Evolutionary conservation across 1,139 yeast genomes (phyloP).

Genomic region (Pichia sp.): DNA sequence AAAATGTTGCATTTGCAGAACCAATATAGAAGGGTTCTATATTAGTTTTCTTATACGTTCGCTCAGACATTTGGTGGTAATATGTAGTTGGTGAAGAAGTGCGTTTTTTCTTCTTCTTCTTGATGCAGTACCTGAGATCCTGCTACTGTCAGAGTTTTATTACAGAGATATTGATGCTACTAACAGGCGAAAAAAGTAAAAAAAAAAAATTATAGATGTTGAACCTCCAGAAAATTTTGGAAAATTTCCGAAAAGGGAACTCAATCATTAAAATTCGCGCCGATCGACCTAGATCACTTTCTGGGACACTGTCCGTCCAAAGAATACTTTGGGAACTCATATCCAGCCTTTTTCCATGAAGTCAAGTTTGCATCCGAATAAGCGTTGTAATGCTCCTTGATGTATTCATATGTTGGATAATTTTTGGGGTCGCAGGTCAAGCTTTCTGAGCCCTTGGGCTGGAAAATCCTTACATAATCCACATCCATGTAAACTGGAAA

Average conservation of each 20-base stretch:
- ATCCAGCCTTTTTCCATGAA: slow-evolving; percentile 36
- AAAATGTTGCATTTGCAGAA: slow-evolving; percentile 68
- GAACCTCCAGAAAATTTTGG: neutral
- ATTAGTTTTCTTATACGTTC: slow-evolving; percentile 37
- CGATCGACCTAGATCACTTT: neutral
- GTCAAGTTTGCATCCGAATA: slow-evolving; percentile 47
- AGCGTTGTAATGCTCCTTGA: slow-evolving; percentile 43
- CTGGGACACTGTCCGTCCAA: neutral
- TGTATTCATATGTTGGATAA: slow-evolving; percentile 53
- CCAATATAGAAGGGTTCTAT: slow-evolving; percentile 82
- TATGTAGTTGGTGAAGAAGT: too few species aligned
- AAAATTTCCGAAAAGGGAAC: neutral
- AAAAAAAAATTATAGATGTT: slow-evolving; percentile 1
- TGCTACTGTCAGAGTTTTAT: too few species aligned
- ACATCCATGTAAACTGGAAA: slow-evolving; percentile 50
- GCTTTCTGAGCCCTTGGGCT: slow-evolving; percentile 42
- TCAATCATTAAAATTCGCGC: neutral
- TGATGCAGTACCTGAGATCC: too few species aligned
- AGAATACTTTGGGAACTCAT: slow-evolving; percentile 30
- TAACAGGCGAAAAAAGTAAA: neutral
- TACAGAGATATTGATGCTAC: neutral
- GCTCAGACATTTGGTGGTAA: slow-evolving; percentile 16
- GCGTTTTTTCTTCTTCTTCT: too few species aligned
- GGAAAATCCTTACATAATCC: slow-evolving; percentile 55
- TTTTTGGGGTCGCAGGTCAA: slow-evolving; percentile 53